Evolutionary conservation across 768 basidiomycete species (phyloP).

Genomic region (Sporobolomyces roseus): DNA sequence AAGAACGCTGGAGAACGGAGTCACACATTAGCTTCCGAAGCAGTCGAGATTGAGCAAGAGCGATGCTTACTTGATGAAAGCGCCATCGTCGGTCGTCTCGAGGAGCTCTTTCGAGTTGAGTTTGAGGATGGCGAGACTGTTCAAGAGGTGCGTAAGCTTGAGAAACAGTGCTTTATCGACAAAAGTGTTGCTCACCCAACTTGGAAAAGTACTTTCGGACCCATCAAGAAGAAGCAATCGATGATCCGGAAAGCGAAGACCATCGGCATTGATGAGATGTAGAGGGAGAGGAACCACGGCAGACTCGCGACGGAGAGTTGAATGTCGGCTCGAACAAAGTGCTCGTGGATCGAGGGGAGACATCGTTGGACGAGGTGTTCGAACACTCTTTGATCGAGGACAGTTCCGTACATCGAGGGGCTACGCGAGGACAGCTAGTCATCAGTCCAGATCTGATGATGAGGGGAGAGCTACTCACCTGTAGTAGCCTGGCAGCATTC

Average conservation of each 20-base stretch:
- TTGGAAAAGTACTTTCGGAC: constrained; percentile 96
- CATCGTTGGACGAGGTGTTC: constrained; percentile 85
- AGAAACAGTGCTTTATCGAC: background rate
- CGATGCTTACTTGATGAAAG: constrained; percentile 73
- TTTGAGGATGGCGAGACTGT: constrained; percentile 78
- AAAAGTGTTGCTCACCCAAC: constrained; percentile 66
- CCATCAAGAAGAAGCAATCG: constrained; percentile 73
- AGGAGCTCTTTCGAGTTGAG: constrained; percentile 91
- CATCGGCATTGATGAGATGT: constrained; percentile 58
- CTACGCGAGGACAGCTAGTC: constrained; percentile 50
- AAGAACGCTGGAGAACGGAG: constrained; percentile 65
- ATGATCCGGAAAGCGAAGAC: constrained; percentile 82
- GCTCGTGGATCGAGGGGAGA: constrained; percentile 67
- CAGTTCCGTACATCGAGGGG: constrained; percentile 96
- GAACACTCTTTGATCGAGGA: constrained; percentile 97
- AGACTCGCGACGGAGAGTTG: constrained; percentile 94
- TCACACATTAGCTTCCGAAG: background rate
- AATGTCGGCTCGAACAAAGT: constrained; percentile 85
- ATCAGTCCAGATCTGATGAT: background rate
- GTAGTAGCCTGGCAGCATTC: constrained; percentile 95
- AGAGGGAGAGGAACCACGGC: constrained; percentile 97
- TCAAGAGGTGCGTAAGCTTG: background rate
- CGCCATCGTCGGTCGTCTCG: constrained; percentile 92
- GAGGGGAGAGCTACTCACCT: constrained; percentile 56
- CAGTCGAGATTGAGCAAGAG: too few relatives aligned